These are phyloP conservation scores for Magnusiomyces fungicola DNA, from an alignment of 1,139 yeast species.

Conservation along the genomic window DNA sequence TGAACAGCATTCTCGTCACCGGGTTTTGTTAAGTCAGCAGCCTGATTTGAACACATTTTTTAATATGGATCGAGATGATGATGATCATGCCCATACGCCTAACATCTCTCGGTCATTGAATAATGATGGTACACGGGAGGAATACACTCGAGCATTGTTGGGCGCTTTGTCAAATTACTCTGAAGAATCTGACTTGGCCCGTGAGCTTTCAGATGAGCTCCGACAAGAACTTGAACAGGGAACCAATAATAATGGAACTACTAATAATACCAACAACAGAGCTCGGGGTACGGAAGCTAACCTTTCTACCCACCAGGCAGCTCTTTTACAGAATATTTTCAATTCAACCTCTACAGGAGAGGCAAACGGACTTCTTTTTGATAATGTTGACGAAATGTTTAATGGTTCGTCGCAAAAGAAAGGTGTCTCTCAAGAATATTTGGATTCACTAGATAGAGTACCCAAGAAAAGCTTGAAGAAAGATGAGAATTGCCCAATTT, in stretches of 20 bases:
- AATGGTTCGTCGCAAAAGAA: neutral
- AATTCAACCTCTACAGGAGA: neutral
- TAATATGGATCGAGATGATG: slow-evolving; percentile 7
- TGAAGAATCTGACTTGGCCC: slow-evolving; percentile 3
- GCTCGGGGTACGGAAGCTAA: neutral
- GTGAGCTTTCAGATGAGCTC: neutral
- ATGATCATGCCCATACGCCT: neutral
- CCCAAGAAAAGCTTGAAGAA: slow-evolving; percentile 42
- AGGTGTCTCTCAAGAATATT: slow-evolving; percentile 63
- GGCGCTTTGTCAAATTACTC: slow-evolving; percentile 1
- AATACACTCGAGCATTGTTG: neutral
- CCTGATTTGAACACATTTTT: slow-evolving; percentile 11
- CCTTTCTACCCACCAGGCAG: neutral
- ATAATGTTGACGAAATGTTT: neutral
- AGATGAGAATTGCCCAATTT: slow-evolving; percentile 73
- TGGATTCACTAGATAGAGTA: slow-evolving; percentile 73
- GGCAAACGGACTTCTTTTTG: slow-evolving; percentile 1
- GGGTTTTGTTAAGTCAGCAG: slow-evolving; percentile 3
- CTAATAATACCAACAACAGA: neutral
- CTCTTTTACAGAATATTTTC: neutral
- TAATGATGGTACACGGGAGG: neutral
- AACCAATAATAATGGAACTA: neutral
- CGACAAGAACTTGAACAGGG: neutral
- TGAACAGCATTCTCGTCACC: neutral
- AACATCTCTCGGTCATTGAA: neutral